phyloP scores from a whole-genome alignment of 768 basidiomycete species.

The Suillus bovinus region DNA sequence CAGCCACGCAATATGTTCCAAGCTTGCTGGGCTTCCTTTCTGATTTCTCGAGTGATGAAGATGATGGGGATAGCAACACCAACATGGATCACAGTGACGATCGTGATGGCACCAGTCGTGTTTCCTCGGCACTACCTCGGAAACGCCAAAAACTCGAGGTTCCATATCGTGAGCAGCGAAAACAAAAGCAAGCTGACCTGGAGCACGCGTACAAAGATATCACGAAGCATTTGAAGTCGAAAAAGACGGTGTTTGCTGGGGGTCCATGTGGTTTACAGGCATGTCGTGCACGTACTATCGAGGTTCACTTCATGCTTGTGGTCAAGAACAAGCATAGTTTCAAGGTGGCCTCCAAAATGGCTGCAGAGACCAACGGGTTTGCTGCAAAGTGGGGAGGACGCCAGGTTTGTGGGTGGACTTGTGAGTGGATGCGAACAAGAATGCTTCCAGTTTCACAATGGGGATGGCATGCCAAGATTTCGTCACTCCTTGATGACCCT shows the following conservation, averaged over 20 bases:
- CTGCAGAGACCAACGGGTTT: constrained; percentile 35
- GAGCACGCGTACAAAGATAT: constrained; percentile 12
- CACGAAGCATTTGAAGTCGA: constrained; percentile 22
- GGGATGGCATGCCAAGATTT: constrained; percentile 8
- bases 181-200: not conserved
- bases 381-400: constrained; percentile 30
- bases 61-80: not conserved
- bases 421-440: constrained; percentile 9
- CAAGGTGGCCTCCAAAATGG: constrained; percentile 27
- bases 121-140: not conserved
- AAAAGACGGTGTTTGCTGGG: constrained; percentile 24
- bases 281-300: constrained; percentile 26
- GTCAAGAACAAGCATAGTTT: constrained; percentile 23
- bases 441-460: constrained; percentile 5
- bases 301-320: constrained; percentile 31
- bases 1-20: not conserved
- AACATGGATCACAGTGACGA: not conserved
- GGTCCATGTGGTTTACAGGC: constrained; percentile 32
- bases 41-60: not conserved
- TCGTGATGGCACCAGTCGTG: not conserved
- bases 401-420: constrained; percentile 27
- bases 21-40: not conserved
- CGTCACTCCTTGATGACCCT: constrained; percentile 11
- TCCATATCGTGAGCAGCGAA: not conserved
- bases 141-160: constrained; percentile 1